Percentiles rank a stretch among this genome's conserved stretches.
Evolutionary conservation across 1,284 basidiomycete genomes (phyloP).

Genomic region (Papiliotrema fonsecae): DNA sequence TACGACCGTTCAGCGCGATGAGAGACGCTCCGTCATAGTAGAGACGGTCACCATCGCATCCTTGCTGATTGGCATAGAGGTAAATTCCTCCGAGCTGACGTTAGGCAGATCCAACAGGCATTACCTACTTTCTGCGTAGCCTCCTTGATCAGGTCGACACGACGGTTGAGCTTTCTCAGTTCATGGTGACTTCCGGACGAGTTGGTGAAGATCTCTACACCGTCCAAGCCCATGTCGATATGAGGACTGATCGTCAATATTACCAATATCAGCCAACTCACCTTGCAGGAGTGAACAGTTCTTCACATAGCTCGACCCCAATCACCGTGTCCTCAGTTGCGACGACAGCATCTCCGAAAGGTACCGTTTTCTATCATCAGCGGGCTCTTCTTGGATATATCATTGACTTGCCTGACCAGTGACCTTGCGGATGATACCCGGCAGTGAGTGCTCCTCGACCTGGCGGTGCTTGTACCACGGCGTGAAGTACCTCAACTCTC

Average conservation of each 20-base stretch:
- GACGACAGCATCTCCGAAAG: constrained; percentile 91
- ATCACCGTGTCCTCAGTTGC: constrained; percentile 93
- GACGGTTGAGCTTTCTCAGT: constrained; percentile 83
- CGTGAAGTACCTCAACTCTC: constrained; percentile 92
- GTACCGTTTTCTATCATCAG: constrained; percentile 64
- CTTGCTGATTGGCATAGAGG: constrained; percentile 97
- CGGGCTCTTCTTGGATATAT: neutral
- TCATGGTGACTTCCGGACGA: constrained; percentile 97
- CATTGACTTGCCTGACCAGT: constrained; percentile 69
- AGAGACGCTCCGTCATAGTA: constrained; percentile 98
- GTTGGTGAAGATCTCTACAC: constrained; percentile 98
- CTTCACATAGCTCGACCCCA: constrained; percentile 93
- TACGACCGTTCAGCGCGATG: constrained; percentile 88
- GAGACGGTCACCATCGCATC: constrained; percentile 93
- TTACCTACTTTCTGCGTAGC: constrained; percentile 78
- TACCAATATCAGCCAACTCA: constrained; percentile 36
- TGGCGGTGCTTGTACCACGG: constrained; percentile 87
- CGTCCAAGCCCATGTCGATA: constrained; percentile 92
- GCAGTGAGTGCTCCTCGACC: constrained; percentile 84
- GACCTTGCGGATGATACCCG: constrained; percentile 74
- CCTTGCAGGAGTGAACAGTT: constrained; percentile 94
- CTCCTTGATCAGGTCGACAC: constrained; percentile 93
- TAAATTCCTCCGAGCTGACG: constrained; percentile 87
- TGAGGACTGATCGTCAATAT: constrained; percentile 63
- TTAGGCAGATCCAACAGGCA: neutral